Evolutionary conservation across 2,329 filamentous ascomycete genomes (phyloP), one percentile per base, ranked within the genome.

Genomic region (Pyrenochaeta sp.): DNA sequence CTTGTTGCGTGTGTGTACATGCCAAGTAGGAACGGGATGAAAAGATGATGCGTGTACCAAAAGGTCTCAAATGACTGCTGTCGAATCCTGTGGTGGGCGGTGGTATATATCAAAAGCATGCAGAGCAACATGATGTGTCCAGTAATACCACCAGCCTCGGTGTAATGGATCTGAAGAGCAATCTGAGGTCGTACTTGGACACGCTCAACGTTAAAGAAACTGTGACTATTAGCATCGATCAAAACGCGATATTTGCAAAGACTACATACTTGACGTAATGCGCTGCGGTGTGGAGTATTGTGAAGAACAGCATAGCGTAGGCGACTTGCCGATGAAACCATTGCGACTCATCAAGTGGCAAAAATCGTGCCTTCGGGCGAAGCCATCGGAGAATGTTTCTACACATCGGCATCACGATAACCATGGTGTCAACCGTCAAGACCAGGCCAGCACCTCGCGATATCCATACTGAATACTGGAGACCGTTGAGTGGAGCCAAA

Each of bases 1-100:
- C 92, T 93, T 7, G 91, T 91, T 1, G 95, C 94, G 76, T 99
- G 95, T 11, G 94, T 98, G 78, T 98, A 99, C 64, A 99, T 87
- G 40, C 86, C 94, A 39, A 99, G 83, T 70, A 98, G 79, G 77
- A 99, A 99, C 1, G 95, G 94, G 56, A 99, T 90, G 71, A 98
- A 98, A n/a, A 99, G 85, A 70, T 99, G 95, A 77, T 99, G 95
- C 0, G 92, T 97, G 78, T 99, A 99, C 95, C 95, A 99, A 75
- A 99, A 99, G 0, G 94, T 96, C 79, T 99, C 95, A 72, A 93
- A 99, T 0, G 92, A 96, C 74, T 99, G 95, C 74, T 98, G 94
- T 49, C 95, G 90, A 62, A 99, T 98, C 63, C 91, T 90, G 67
- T 90, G 85, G 73, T 99, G 95, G 2, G 95, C 90, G 0, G 93